Conservation (phyloP, 169 alveolate species). For the Plasmodium gaboni region DNA sequence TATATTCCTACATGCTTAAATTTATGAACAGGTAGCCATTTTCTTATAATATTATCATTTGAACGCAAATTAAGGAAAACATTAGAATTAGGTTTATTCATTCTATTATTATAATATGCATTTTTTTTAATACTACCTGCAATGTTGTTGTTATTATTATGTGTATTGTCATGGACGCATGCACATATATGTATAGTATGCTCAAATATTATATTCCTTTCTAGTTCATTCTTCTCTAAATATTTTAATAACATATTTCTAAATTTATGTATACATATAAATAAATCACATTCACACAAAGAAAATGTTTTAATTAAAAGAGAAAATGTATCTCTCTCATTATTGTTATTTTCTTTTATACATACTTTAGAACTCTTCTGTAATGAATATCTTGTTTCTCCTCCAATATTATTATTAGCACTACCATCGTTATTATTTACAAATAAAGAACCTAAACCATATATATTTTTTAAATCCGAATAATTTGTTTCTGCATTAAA, state of each 20-base stretch:
- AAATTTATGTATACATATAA: slow-evolving; percentile 67
- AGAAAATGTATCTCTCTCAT: slow-evolving; percentile 10
- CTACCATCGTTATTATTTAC: slow-evolving; percentile 49
- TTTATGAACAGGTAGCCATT: slow-evolving; percentile 70
- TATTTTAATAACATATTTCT: slow-evolving; percentile 73
- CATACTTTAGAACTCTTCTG: slow-evolving; percentile 1
- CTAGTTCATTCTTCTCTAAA: slow-evolving; percentile 57
- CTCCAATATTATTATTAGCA: slow-evolving; percentile 25
- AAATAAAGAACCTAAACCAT: slow-evolving; percentile 76
- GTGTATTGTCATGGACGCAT: slow-evolving; percentile 65
- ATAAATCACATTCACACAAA: slow-evolving; percentile 71
- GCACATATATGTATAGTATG: slow-evolving; percentile 76
- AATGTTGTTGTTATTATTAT: not conserved
- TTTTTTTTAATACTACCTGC: no score
- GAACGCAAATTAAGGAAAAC: slow-evolving; percentile 47
- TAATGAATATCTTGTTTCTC: not conserved
- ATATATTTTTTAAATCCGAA: slow-evolving; percentile 63
- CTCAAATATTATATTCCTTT: slow-evolving; percentile 68
- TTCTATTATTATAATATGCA: not conserved
- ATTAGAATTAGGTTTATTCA: slow-evolving; percentile 35
- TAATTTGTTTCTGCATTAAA: slow-evolving; percentile 71
- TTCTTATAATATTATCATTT: slow-evolving; percentile 62
- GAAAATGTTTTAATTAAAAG: slow-evolving; percentile 66
- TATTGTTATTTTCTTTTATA: not conserved
- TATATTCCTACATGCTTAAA: slow-evolving; percentile 75